Base-by-base conservation (phyloP, 805 yeast genomes). In the Saccharomycopsis olivae region DNA sequence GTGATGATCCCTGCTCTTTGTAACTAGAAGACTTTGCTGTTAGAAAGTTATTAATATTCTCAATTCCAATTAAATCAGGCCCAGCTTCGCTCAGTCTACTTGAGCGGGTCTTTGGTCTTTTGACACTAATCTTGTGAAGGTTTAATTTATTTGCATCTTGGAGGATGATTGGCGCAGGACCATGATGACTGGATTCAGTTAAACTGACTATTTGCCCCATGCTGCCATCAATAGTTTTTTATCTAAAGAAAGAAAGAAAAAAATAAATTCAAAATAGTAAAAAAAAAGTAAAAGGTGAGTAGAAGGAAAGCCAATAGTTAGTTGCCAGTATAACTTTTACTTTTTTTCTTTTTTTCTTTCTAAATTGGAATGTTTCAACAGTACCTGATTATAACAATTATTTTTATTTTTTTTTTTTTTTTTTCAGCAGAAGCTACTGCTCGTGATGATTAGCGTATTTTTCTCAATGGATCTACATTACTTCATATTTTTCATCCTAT, bases 121-220 rank as follows among this genome's bases (percentile, higher is more conserved):
- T 35, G 28, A 40, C 19, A 4, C 11, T 16, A 3, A 38, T 24
- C 15, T 18, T 29, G 11, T 34, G 33, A 23, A 42, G 9, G 15
- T 33, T 36, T 36, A 42, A 39, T 20, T 41, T 41, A 10, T 9
- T 28, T 4, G 28, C 27, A 20, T 36, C 39, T 36, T 36, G n/a
- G 4, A 36, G 8, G 17, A 36, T 29, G 11, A 35, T 35, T 25
- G 31, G 31, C 23, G 31, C 15, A 24, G 31, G 21, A 16, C 15
- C 36, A 21, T 6, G 6, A 6, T 6, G 24, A 29, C 6, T 10
- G 13, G 18, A 13, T 14, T 32, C 14, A 32, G 6, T 19, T 17
- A 32, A 32, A 33, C 36, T 33, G 9, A 33, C 10, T 6, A 33
- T 33, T 21, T 33, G 36, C 4, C 36, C 36, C 36, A 33, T 33